Conservation (phyloP, 352 stramenopile genomes). For the Thraustochytrium striatum region DNA sequence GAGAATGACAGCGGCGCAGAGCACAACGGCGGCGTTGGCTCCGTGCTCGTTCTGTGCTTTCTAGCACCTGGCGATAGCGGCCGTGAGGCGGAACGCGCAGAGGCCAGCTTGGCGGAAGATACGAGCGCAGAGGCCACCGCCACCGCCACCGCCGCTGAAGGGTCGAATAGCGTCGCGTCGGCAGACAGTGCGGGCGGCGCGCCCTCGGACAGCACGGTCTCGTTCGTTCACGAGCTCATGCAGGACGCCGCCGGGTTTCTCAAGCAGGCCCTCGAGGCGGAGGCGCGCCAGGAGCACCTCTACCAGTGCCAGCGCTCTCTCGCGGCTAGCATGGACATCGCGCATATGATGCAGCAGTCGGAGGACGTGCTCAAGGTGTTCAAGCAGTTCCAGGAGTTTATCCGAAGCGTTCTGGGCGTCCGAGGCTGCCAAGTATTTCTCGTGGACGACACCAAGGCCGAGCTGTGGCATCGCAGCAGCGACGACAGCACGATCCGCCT, state of each 20-base stretch:
- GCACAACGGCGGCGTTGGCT: too few relatives aligned
- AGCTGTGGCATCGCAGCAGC: not conserved
- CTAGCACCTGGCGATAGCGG: too few relatives aligned
- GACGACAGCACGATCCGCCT: not conserved
- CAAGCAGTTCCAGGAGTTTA: not conserved
- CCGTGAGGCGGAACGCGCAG: not conserved
- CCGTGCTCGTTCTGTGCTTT: too few relatives aligned
- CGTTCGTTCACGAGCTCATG: not conserved
- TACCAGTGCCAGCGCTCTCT: constrained; percentile 10
- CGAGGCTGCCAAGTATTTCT: constrained; percentile 1
- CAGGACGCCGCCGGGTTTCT: constrained; percentile 5
- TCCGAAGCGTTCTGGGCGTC: not conserved
- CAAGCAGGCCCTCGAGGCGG: constrained; percentile 12
- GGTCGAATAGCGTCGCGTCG: constrained; percentile 1
- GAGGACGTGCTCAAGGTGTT: constrained; percentile 15
- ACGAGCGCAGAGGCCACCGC: not conserved
- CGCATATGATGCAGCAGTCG: constrained; percentile 21
- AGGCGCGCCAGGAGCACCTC: constrained; percentile 8
- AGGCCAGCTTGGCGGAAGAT: not conserved
- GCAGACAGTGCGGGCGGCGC: not conserved
- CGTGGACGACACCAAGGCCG: constrained; percentile 23
- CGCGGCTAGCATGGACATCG: not conserved
- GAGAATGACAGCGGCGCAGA: too few relatives aligned
- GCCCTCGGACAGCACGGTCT: not conserved
- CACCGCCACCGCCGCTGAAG: not conserved